Base-by-base conservation (phyloP, 106 monocot species). In the Cymbidium sinense region DNA sequence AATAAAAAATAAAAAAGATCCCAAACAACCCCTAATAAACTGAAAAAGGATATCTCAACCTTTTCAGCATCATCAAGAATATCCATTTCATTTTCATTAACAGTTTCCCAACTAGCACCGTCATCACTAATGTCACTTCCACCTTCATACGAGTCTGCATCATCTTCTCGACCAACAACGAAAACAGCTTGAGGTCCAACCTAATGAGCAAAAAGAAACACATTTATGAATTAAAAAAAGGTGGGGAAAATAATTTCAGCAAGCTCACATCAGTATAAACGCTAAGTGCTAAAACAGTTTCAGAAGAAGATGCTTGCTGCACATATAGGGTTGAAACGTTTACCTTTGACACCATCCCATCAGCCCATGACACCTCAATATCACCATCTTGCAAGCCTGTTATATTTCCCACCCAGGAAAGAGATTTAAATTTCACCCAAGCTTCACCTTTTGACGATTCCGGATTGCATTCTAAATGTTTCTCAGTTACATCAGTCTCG, bases 401-500 rank as follows among this genome's bases (percentile, higher is more conserved):
- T 69, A 99, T 93, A 81, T 99, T 92, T 77, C 99, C 99, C 7
- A 95, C 93, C 99, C 99, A 95, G 78, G 95, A 87, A 47, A 94
- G 72, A 76, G 71, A 36, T 55, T 76, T 82, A 79, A 86, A 87
- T 27, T 82, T 35, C 8, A 12, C 50, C 81, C 62, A 43, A 51
- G 73, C 31, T 76, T 82, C 83, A 58, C 55, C 70, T 19, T 84
- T 71, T 28, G 18, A 11, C 37, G 52, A 69, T 58, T 81, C 83
- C 51, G 20, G 50, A 36, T 50, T 73, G 75, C 51, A 0, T 13
- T 70, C 73, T 54, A 64, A 61, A 41, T 43, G 27, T 5, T 77
- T 74, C 30, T 20, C 41, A 29, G 54, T 71, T 70, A 25, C 43
- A 77, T 82, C 80, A 78, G 43, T 52, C 44, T 43, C 77, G 62